These are phyloP conservation scores for Pseudocercospora vitis DNA, from an alignment of 2,329 filamentous ascomycete genomes.

Conservation along the genomic window DNA sequence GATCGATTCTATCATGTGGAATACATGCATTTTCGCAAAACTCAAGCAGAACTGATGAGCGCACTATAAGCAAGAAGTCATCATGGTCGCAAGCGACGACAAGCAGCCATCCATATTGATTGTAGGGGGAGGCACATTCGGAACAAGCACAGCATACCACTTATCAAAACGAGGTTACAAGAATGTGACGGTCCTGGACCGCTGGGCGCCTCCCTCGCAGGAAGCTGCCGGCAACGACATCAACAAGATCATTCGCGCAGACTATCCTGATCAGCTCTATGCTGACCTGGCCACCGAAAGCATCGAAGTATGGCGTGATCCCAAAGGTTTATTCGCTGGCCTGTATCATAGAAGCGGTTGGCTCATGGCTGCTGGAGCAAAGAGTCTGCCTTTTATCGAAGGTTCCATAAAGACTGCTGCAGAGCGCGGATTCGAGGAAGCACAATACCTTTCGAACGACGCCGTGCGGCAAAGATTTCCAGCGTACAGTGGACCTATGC, in stretches of 20 bases:
- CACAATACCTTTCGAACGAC: slow-evolving; percentile 5
- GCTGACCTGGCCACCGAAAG: slow-evolving; percentile 39
- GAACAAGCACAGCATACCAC: slow-evolving; percentile 23
- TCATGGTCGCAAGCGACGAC: neutral
- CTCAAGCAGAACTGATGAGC: too few species aligned
- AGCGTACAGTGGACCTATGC: slow-evolving; percentile 20
- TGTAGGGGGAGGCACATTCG: slow-evolving; percentile 23
- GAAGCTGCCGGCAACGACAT: slow-evolving; percentile 36
- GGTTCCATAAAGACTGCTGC: slow-evolving; percentile 16
- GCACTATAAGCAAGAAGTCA: neutral
- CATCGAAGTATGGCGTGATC: slow-evolving; percentile 49
- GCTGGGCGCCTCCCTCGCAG: slow-evolving; percentile 51
- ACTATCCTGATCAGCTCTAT: slow-evolving; percentile 32
- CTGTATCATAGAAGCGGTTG: slow-evolving; percentile 19
- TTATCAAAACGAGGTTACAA: slow-evolving; percentile 46
- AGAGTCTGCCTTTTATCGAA: slow-evolving; percentile 16
- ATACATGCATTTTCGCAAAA: too few species aligned
- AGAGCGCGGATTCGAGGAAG: slow-evolving; percentile 15
- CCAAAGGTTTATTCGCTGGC: slow-evolving; percentile 13
- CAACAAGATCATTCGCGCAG: slow-evolving; percentile 35
- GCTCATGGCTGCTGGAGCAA: slow-evolving; percentile 19
- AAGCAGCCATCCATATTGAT: slow-evolving; percentile 11
- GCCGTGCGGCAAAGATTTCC: slow-evolving; percentile 22
- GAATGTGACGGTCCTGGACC: slow-evolving; percentile 59
- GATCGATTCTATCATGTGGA: too few species aligned